Conservation (phyloP, 306 rosid species). For the Benincasa hispida region DNA sequence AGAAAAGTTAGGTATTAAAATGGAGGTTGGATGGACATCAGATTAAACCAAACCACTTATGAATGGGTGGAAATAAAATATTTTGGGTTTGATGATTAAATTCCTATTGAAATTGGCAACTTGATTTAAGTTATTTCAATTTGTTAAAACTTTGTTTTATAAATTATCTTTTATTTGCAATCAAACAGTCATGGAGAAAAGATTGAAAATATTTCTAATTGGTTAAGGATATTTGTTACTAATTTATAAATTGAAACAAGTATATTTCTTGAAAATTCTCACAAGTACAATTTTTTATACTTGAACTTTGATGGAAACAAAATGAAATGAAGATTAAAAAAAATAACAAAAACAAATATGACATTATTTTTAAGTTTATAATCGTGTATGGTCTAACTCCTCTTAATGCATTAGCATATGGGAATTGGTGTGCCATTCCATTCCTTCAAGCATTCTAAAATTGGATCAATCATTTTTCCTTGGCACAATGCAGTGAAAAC, state of each 20-base stretch:
- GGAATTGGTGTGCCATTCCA: conserved; percentile 94
- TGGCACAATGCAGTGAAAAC: conserved; percentile 59
- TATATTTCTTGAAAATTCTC: not conserved
- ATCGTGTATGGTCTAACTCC: not conserved
- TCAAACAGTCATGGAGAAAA: not conserved
- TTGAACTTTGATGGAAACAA: not conserved
- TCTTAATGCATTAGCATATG: conserved; percentile 17
- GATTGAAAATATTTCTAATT: not conserved
- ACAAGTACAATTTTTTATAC: not conserved
- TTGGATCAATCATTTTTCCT: conserved; percentile 66
- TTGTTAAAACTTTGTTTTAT: not conserved
- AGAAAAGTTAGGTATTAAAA: not conserved
- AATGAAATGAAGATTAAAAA: not conserved
- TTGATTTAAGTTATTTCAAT: not conserved
- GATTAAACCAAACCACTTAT: not conserved
- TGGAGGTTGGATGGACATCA: not conserved
- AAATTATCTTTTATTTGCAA: not conserved
- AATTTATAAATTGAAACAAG: not conserved
- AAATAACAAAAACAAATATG: not conserved
- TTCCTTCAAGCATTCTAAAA: conserved; percentile 53
- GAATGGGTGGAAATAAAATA: not conserved
- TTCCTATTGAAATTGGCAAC: not conserved
- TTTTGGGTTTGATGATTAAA: no score
- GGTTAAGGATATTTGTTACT: not conserved
- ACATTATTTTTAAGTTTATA: not conserved